phyloP scores from a whole-genome alignment of 1,139 yeast genomes.

The Geotrichum siamense region DNA sequence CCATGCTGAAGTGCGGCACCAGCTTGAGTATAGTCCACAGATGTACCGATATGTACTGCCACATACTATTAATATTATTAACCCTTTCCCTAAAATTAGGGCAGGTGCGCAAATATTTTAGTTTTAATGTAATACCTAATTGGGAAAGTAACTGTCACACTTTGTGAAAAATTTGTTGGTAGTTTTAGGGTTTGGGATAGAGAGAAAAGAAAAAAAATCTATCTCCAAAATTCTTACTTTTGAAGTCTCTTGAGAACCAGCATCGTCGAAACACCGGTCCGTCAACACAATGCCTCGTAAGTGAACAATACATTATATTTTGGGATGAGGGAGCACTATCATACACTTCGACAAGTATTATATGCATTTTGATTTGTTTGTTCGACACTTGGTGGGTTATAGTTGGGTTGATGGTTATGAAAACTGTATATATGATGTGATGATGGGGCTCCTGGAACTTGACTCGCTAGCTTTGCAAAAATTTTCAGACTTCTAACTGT shows the following conservation, averaged over 20 bases:
- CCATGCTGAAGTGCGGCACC: too few species aligned
- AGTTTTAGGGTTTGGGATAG: not conserved
- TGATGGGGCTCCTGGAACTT: too few species aligned
- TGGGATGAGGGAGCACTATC: not conserved
- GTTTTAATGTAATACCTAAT: not conserved
- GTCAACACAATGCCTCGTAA: conserved; percentile 20
- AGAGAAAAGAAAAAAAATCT: conserved; percentile 1
- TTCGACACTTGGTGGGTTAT: too few species aligned
- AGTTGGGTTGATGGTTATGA: too few species aligned
- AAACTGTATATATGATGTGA: too few species aligned
- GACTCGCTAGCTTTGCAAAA: not conserved
- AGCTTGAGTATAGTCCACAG: too few species aligned
- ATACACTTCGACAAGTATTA: not conserved
- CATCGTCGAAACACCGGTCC: conserved; percentile 20
- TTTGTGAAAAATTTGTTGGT: conserved; percentile 2
- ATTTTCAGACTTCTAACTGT: not conserved
- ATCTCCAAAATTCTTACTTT: conserved; percentile 9
- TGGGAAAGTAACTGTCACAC: not conserved
- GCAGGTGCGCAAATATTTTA: not conserved
- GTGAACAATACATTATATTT: conserved; percentile 5
- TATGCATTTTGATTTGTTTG: not conserved
- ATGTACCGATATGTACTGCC: too few species aligned
- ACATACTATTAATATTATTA: too few species aligned
- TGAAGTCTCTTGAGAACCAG: conserved; percentile 17
- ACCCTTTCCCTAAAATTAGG: not conserved